These are phyloP conservation scores for Silene coronaria DNA, from an alignment of 179 eudicot species.

Conservation along the genomic window DNA sequence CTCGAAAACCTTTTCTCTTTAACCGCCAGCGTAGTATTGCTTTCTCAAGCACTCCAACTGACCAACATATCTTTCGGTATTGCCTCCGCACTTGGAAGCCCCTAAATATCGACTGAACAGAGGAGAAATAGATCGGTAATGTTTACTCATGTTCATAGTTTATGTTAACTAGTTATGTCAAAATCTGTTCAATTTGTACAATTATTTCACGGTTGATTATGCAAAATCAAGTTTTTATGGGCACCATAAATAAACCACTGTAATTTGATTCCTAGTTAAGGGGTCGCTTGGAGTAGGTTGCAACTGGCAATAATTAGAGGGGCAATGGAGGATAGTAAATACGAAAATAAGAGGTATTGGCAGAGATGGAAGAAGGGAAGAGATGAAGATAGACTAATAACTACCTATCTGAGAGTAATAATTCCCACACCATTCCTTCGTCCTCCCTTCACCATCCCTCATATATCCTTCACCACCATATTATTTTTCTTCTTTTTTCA, in stretches of 20 bases:
- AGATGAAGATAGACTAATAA: neutral
- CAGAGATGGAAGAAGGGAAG: neutral
- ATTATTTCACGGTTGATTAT: neutral
- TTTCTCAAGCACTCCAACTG: slow-evolving; percentile 90
- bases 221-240: neutral
- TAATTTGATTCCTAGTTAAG: neutral
- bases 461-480: neutral
- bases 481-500: neutral
- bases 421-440: neutral
- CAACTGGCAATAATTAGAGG: neutral
- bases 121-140: neutral
- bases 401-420: neutral
- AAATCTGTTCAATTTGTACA: neutral
- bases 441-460: neutral
- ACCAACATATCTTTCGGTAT: slow-evolving; percentile 65
- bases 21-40: slow-evolving; percentile 78
- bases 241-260: neutral
- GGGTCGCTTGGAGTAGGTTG: neutral
- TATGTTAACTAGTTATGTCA: neutral
- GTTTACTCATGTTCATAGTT: neutral
- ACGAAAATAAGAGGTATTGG: neutral
- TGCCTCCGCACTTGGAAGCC: slow-evolving; percentile 72
- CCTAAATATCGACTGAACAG: slow-evolving; percentile 58
- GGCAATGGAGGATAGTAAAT: neutral
- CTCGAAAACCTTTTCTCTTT: slow-evolving; percentile 76